Evolutionary conservation across 306 rosid species (phyloP).

Genomic region (Fagus sylvatica): DNA sequence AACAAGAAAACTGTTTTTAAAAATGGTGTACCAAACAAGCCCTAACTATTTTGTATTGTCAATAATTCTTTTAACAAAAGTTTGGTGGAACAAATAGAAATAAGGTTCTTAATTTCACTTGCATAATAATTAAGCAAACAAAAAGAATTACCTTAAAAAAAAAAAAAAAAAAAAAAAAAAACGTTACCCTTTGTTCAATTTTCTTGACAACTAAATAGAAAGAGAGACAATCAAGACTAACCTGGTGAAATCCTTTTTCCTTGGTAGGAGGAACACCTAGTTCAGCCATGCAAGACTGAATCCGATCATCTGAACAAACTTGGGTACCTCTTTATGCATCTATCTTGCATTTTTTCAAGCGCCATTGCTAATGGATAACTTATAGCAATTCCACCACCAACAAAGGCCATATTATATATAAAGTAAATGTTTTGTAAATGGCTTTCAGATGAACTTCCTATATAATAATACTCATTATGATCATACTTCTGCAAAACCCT

Average conservation of each 20-base stretch:
- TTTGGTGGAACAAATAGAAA: no score
- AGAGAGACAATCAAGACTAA: constrained; percentile 19
- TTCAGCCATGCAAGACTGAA: constrained; percentile 87
- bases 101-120: no score
- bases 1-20: no score
- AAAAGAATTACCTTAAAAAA: no score
- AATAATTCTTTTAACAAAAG: no score
- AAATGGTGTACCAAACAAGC: no score
- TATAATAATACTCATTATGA: constrained; percentile 59
- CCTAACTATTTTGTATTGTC: no score
- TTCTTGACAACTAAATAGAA: no score
- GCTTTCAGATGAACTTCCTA: constrained; percentile 70
- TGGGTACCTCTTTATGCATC: constrained; percentile 63
- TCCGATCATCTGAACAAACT: constrained; percentile 67
- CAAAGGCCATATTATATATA: constrained; percentile 70
- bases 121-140: neutral
- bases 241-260: constrained; percentile 81
- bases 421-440: constrained; percentile 69
- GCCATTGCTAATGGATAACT: constrained; percentile 60
- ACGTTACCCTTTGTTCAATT: no score
- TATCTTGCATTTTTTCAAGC: constrained; percentile 65
- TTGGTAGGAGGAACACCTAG: constrained; percentile 78
- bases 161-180: neutral
- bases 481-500: constrained; percentile 62
- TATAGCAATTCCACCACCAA: constrained; percentile 78